These are phyloP conservation scores for Venturia pyrina DNA, from an alignment of 2,329 filamentous ascomycete species.

Conservation along the genomic window DNA sequence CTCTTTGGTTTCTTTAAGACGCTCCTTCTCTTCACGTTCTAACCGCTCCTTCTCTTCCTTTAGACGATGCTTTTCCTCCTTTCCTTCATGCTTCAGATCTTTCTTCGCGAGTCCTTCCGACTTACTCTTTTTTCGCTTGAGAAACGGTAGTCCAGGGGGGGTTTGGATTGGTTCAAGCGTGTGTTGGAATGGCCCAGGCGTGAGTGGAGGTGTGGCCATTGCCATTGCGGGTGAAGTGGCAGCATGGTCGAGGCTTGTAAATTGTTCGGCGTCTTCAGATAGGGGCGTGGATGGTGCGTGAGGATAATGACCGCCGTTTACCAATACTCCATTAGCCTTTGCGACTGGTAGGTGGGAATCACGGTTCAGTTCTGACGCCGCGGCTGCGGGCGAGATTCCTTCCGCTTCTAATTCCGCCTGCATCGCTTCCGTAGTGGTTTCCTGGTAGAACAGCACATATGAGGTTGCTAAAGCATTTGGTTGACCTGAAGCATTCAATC, in stretches of 20 bases:
- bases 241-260: slow-evolving; percentile 55
- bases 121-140: slow-evolving; percentile 12
- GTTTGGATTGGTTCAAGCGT: slow-evolving; percentile 16
- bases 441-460: slow-evolving; percentile 96
- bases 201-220: slow-evolving; percentile 22
- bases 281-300: slow-evolving; percentile 29
- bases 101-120: slow-evolving; percentile 3
- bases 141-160: slow-evolving; percentile 16
- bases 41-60: slow-evolving; percentile 8
- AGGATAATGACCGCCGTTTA: slow-evolving; percentile 12
- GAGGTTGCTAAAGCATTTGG: slow-evolving; percentile 73
- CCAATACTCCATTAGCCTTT: slow-evolving; percentile 19
- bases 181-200: slow-evolving; percentile 15
- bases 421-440: slow-evolving; percentile 62
- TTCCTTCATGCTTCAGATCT: slow-evolving; percentile 46
- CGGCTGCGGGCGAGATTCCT: slow-evolving; percentile 38
- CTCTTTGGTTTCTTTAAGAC: slow-evolving; percentile 54
- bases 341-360: slow-evolving; percentile 48
- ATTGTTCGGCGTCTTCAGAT: slow-evolving; percentile 35
- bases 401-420: slow-evolving; percentile 76
- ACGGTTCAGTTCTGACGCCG: slow-evolving; percentile 34
- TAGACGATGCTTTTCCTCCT: slow-evolving; percentile 17
- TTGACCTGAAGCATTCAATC: slow-evolving; percentile 38
- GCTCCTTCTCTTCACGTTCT: slow-evolving; percentile 37
- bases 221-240: slow-evolving; percentile 47